Base-by-base conservation (phyloP, 805 yeast genomes). In the Wickerhamiella brachini region DNA sequence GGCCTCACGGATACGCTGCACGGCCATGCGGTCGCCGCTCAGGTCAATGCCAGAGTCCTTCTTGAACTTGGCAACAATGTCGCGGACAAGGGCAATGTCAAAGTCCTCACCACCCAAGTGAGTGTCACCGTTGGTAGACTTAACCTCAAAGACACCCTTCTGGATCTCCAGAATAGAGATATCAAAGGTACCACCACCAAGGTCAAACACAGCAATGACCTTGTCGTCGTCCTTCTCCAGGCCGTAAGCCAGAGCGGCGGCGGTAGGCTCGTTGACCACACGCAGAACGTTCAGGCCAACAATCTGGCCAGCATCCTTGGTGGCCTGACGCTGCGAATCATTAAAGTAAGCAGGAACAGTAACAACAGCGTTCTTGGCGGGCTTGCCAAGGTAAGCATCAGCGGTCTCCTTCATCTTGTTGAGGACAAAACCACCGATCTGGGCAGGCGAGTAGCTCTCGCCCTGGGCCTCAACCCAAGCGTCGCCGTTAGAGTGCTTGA, bases 131-230 rank as follows among this genome's bases (percentile, higher is more conserved):
- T 89, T 89, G 67, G 97, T 88, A 56, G 96, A 86, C 76, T 88
- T 88, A 69, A 88, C 97, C 78, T 88, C 97, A 65, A 88, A 88
- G 60, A 88, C 97, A 78, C 97, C 97, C 68, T 88, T 87, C 74
- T 89, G 95, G 64, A 88, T 89, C 77, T 89, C 97, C 67, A 88
- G 78, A 68, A 88, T 85, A 62, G 97, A 88, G 72, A 88, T 83
- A 83, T 88, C 97, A 69, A 88, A 88, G 65, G 97, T 88, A 81
- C 97, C 97, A 71, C 97, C 97, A 81, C 97, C 97, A 66, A 88
- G 78, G 74, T 88, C 97, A 75, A 89, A 88, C 59, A 88, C 97
- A 56, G 97, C 97, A 62, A 88, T 95, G 56, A 84, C 83, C 72
- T 81, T 82, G 61, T 77, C 81, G 64, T 81, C 84, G 66, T 75